These are phyloP conservation scores for Sideroxylon spinosum DNA, from an alignment of 179 eudicot species.

Conservation along the genomic window DNA sequence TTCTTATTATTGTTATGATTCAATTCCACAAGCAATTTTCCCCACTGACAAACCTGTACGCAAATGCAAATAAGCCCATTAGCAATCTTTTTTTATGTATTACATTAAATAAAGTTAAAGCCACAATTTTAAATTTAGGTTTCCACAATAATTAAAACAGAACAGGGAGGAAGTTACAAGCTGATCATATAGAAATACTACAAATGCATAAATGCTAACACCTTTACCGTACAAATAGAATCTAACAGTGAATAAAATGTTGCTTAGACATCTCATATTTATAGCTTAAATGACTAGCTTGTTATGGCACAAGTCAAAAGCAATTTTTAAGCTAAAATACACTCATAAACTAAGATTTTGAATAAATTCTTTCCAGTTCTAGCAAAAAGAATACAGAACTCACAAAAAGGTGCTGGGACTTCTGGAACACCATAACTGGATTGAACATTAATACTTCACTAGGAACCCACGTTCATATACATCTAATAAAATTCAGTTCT, in stretches of 20 bases:
- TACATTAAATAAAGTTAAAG: background rate
- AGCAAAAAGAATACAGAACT: background rate
- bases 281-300: background rate
- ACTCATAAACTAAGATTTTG: background rate
- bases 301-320: background rate
- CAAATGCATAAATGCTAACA: background rate
- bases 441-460: background rate
- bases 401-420: background rate
- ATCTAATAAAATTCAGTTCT: background rate
- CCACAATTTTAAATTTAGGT: background rate
- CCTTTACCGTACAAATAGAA: background rate
- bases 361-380: background rate
- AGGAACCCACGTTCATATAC: background rate
- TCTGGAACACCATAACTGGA: background rate
- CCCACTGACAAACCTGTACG: slow-evolving; percentile 73
- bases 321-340: background rate
- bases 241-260: background rate
- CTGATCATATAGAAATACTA: background rate
- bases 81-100: background rate
- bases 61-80: background rate
- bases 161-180: background rate
- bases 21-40: slow-evolving; percentile 47
- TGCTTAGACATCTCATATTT: background rate
- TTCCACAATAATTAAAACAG: background rate
- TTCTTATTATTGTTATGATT: slow-evolving; percentile 34